Evolutionary conservation across 352 stramenopile genomes (phyloP), one percentile per base, ranked within the genome.

Genomic region (Phytophthora agathidicida): DNA sequence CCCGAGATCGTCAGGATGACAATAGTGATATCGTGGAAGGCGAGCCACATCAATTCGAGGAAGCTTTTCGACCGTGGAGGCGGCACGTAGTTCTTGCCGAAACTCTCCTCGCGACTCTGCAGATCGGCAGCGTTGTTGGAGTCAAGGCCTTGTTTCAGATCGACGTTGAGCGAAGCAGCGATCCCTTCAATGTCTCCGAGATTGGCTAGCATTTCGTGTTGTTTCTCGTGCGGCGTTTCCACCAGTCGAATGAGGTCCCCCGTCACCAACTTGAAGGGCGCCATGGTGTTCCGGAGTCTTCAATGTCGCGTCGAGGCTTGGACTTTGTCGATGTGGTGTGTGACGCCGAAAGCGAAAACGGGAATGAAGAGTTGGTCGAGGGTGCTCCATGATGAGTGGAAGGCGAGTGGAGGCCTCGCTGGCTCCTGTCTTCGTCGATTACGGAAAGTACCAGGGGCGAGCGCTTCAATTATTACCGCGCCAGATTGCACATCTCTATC

Each of bases 171-270:
- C 17, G 68, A 56, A 17, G 57, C 61, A 10, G 76, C 78, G 42
- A 91, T 52, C 36, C 81, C 81, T 9, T 73, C 63, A 17, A 85
- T 55, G 13, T 78, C 78, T 41, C 80, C 80, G 38, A 86, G 58
- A 24, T 27, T 28, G 3, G 54, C 36, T 17, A 91, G 62, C 35
- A 70, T 57, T 22, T 81, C 64, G 11, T 65, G 49, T 14, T 75
- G 63, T 27, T 83, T 79, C 50, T 89, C 80, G 39, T 75, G 70
- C 8, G 76, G 77, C 26, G 78, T 89, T 59, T 88, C 80, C 13
- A 91, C 69, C 35, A 90, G 71, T 22, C 76, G 78, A 36, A 87
- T 79, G 44, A 90, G 65, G 58, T 90, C 80, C 35, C 72, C 67
- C 13, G 75, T 80, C 8, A 81, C 65, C 42, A 84, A 22, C 30